Evolutionary conservation across 225 moss, liverwort and hornwort genomes (phyloP).

Genomic region (Ulota crispa): DNA sequence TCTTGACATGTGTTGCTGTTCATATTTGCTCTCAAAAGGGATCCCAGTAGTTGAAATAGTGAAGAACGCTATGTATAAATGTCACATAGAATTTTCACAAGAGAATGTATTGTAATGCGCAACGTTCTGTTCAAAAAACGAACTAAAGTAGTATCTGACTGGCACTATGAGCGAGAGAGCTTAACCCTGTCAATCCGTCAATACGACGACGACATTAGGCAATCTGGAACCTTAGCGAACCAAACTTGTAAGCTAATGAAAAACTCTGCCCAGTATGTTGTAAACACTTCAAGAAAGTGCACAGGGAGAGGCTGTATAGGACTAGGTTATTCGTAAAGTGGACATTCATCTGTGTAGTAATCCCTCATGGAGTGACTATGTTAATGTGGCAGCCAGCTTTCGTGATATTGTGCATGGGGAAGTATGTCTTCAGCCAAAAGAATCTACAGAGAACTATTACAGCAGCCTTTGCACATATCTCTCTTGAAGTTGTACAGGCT

Average conservation of each 20-base stretch:
- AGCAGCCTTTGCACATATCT: background rate
- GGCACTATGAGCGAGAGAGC: background rate
- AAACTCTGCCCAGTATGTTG: conserved; percentile 8
- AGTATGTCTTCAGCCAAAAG: background rate
- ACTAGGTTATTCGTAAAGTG: background rate
- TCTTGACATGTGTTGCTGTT: background rate
- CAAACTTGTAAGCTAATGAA: conserved; percentile 12
- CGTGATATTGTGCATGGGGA: background rate
- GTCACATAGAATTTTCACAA: background rate
- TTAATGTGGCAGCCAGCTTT: background rate
- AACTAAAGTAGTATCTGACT: background rate
- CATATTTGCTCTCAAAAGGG: background rate
- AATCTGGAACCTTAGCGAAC: background rate
- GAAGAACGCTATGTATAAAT: background rate
- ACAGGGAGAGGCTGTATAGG: conserved; percentile 17
- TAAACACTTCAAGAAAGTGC: background rate
- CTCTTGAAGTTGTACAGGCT: conserved; percentile 15
- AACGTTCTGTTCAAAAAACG: background rate
- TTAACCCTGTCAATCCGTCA: conserved; percentile 14
- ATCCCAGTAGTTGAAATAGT: background rate
- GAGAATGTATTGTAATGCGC: conserved; percentile 2
- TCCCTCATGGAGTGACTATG: background rate
- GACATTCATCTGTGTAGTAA: background rate
- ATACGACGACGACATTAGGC: background rate
- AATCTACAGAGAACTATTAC: background rate